Base-by-base conservation (phyloP, 2,329 filamentous ascomycete genomes). In the Fusarium guadeloupense region DNA sequence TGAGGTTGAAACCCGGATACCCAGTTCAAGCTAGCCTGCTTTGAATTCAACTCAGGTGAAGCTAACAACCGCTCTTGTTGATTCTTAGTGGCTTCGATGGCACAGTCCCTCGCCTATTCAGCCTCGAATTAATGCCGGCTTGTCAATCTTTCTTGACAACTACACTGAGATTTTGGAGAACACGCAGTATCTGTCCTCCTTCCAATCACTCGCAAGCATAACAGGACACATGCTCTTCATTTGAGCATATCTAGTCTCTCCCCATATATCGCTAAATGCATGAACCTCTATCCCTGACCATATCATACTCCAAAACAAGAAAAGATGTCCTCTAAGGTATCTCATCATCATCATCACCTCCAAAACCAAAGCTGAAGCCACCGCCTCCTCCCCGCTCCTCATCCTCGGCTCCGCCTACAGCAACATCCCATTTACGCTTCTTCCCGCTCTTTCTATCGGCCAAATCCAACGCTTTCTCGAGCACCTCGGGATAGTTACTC, bases 361-460 rank as follows among this genome's bases (percentile, higher is more conserved):
- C 82, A 70, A 86, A 85, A 0, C 82, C 81, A 69, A 86, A 86
- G 62, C 82, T 85, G 59, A 85, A 85, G 47, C 73, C 72, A 26
- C 71, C 70, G 14, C 42, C 75, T 26, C 71, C 71, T 16, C 40
- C 71, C 64, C 65, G 70, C 41, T 71, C 53, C 42, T 77, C 71
- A 52, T 75, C 74, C 47, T 78, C 67, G 14, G 62, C 60, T 19
- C 69, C 66, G 20, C 74, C 72, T 10, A 92, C 89, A 23, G 92
- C 84, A 53, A 89, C 84, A 71, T 96, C 91, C 94, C 94, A 98
- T 69, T 90, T 96, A 44, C 92, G 85, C 78, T 93, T 95, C 74
- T 84, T 92, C 5, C 83, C 83, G 17, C 76, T 80, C 71, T 83
- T 88, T 66, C 80, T 86, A 54, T 90, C 87, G 48, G 93, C 71